Percentiles rank a stretch among this genome's conserved stretches.
These are phyloP conservation scores for Ceratobasidium sp. DNA, from an alignment of 1,284 basidiomycete species.

Conservation along the genomic window DNA sequence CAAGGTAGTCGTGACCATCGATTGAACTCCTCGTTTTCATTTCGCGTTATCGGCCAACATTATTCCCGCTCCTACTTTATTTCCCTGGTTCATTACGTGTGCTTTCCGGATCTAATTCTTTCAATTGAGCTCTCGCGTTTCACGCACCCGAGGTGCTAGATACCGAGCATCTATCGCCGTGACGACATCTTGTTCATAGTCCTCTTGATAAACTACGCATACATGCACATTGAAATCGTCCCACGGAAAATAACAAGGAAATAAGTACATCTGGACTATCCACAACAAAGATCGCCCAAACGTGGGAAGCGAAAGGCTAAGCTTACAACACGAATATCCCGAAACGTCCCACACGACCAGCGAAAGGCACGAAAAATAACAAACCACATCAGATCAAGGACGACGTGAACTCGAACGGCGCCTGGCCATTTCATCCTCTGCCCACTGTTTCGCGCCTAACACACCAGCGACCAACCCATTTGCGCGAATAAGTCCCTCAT, in stretches of 20 bases:
- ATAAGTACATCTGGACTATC: not conserved
- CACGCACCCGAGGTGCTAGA: not conserved
- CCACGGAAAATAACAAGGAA: not conserved
- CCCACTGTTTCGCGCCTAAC: conserved; percentile 41
- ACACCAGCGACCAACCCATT: conserved; percentile 38
- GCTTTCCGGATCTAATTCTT: not conserved
- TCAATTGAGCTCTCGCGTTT: no score
- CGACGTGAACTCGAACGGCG: conserved; percentile 36
- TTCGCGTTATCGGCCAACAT: not conserved
- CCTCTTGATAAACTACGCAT: not conserved
- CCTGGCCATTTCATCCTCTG: conserved; percentile 39
- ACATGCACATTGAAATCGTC: not conserved
- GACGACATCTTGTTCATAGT: not conserved
- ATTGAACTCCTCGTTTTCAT: not conserved
- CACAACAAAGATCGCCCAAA: not conserved
- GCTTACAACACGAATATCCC: conserved; percentile 5
- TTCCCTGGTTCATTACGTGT: not conserved
- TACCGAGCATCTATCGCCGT: not conserved
- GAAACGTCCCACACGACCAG: conserved; percentile 22
- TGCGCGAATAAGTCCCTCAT: conserved; percentile 36
- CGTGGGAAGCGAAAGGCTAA: conserved; percentile 11
- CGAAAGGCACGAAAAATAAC: not conserved
- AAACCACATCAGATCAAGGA: conserved; percentile 13
- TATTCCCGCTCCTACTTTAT: no score
- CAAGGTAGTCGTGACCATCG: conserved; percentile 62